Base-by-base conservation (phyloP, 169 alveolate genomes). In the Perkinsus marinus region DNA sequence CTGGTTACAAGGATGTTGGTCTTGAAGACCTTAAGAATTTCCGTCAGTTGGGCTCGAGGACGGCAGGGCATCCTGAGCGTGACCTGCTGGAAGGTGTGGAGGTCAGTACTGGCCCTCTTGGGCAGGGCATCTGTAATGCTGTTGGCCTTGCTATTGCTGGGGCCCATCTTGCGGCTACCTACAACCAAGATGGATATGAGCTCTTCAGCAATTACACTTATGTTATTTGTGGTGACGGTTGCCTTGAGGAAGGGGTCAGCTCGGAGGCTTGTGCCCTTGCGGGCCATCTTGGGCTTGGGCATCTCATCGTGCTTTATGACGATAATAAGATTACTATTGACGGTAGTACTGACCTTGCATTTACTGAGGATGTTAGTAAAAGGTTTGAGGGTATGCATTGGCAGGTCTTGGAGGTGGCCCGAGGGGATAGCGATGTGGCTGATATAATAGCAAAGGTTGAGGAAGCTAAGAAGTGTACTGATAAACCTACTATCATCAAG, bases 281-380 rank as follows among this genome's bases (percentile, higher is more conserved):
- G 0, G 95, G 95, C 9, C 95, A 94, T 41, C 90, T 94, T 69
- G 94, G 94, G 26, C 92, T 94, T 90, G 95, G 95, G 16, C 47
- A 93, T 43, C 91, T 93, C 68, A 89, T 90, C 16, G 92, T 94
- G 92, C 36, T 94, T 38, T 94, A 94, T 93, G 96, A 94, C 90
- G 93, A 93, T 91, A 94, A 94, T 90, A 94, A 94, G 92, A 94
- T 94, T 37, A 94, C 95, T 30, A 94, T 94, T 46, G 96, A 94
- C 89, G 96, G 96, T 39, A 92, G 91, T 69, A 93, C 94, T 7
- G 90, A 93, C 43, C 46, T 91, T 34, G 93, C 94, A 7, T 92
- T 93, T 43, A 92, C 95, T 0, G 95, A 94, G 92, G 90, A 91
- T 90, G 89, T 91, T 89, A 90, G 34, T 39, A 93, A 93, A 19